Evolutionary conservation across 805 yeast genomes (phyloP), one percentile per base, ranked within the genome.

Genomic region (Maudiozyma saulgeensis): DNA sequence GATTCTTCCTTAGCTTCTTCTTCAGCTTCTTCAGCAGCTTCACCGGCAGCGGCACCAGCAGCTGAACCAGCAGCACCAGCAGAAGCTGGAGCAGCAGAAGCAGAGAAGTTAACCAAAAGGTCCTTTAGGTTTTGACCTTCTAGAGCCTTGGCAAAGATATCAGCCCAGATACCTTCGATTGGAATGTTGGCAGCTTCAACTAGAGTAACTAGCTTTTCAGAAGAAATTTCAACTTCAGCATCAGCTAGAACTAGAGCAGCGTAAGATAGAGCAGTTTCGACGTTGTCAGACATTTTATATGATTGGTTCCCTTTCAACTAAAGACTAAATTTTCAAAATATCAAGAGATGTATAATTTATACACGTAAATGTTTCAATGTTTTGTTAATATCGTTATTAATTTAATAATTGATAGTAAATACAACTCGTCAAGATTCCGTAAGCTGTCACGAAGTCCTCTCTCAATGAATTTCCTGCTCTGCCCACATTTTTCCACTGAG

Each of bases 161-260:
- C 84, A 68, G 88, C 85, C 90, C 90, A 85, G 75, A 82, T 78
- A 73, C 71, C 68, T 66, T 85, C 93, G 69, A 84, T 79, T 62
- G 56, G 57, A 23, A 57, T 40, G 70, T 84, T 82, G 61, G 95
- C 93, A 66, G 87, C 86, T 57, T 75, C 64, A 71, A 85, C 76
- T 72, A 85, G 73, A 67, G 86, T 75, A 68, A 77, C 68, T 69
- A 85, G 79, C 79, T 84, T 84, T 70, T 82, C 90, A 63, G 89
- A 61, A 56, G 96, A 80, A 81, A 93, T 81, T 75, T 90, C 96
- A 69, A 88, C 77, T 69, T 88, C 96, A 68, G 97, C 87, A 71
- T 91, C 99, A 62, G 97, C 96, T 75, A 91, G 81, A 78, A 91
- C 89, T 75, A 91, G 83, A 70, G 98, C 96, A 74, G 99, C 98